Evolutionary conservation across 768 basidiomycete genomes (phyloP).

Genomic region (Tulasnella sp.): DNA sequence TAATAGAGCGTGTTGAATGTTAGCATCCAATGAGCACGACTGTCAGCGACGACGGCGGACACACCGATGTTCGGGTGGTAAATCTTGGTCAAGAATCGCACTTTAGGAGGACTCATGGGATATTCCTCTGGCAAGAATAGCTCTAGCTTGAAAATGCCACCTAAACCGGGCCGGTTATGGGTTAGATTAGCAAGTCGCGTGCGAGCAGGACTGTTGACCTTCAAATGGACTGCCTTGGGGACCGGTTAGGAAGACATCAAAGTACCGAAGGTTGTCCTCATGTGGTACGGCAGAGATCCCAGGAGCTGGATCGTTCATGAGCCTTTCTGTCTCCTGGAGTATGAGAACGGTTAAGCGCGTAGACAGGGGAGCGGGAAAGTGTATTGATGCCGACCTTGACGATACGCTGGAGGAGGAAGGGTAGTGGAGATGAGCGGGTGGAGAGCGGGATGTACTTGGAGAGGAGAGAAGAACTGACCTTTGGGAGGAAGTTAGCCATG

Average conservation of each 20-base stretch:
- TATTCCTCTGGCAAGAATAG: constrained; percentile 98
- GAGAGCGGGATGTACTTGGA: constrained; percentile 7
- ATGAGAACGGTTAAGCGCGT: not conserved
- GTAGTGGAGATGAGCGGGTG: not conserved
- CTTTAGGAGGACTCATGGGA: constrained; percentile 98
- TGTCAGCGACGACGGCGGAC: constrained; percentile 23
- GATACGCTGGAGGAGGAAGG: constrained; percentile 15
- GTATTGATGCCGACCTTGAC: constrained; percentile 13
- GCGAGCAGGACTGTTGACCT: constrained; percentile 54
- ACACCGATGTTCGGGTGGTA: constrained; percentile 98
- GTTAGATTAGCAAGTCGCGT: constrained; percentile 3
- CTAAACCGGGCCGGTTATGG: constrained; percentile 30
- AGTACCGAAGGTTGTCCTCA: constrained; percentile 95
- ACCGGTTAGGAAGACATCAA: constrained; percentile 94
- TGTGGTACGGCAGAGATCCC: constrained; percentile 93
- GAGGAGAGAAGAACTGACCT: constrained; percentile 22
- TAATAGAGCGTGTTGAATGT: not conserved
- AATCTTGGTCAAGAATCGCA: constrained; percentile 94
- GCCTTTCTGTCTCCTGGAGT: constrained; percentile 85
- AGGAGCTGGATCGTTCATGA: constrained; percentile 91
- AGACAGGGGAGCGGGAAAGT: not conserved
- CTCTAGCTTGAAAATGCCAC: constrained; percentile 90
- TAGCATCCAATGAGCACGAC: not conserved
- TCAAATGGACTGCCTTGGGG: constrained; percentile 89
- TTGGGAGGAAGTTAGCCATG: no score